phyloP scores from a whole-genome alignment of 2,329 filamentous ascomycete genomes.

The Huntiella omanensis region DNA sequence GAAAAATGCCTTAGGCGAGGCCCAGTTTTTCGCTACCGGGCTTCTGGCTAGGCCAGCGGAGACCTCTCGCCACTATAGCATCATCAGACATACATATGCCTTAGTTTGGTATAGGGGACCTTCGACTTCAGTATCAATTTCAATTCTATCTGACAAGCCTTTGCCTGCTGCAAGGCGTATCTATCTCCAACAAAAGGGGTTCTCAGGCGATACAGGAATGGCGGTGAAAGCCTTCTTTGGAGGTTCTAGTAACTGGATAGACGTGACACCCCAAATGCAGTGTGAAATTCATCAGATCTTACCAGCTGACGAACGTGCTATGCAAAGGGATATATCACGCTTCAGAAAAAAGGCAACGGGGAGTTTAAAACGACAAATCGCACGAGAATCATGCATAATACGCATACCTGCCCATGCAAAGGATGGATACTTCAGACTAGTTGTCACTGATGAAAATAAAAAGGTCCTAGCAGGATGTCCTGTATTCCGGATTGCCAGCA shows the following conservation, averaged over 20 bases:
- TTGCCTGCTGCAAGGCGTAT: slow-evolving; percentile 39
- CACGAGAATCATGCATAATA: slow-evolving; percentile 45
- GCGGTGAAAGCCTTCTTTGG: slow-evolving; percentile 43
- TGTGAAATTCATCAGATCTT: slow-evolving; percentile 30
- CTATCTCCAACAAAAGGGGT: slow-evolving; percentile 52
- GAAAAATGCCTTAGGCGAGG: slow-evolving; percentile 35
- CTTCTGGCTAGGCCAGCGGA: slow-evolving; percentile 44
- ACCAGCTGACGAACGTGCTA: slow-evolving; percentile 40
- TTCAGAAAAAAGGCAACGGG: slow-evolving; percentile 38
- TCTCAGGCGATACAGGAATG: slow-evolving; percentile 50
- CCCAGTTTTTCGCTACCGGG: slow-evolving; percentile 45
- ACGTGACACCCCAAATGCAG: slow-evolving; percentile 42
- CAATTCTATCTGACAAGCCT: slow-evolving; percentile 40
- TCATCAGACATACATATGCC: slow-evolving; percentile 46
- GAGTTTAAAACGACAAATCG: slow-evolving; percentile 25
- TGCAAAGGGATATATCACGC: slow-evolving; percentile 48
- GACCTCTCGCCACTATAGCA: slow-evolving; percentile 45
- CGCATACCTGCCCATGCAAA: slow-evolving; percentile 42
- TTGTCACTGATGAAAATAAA: slow-evolving; percentile 35
- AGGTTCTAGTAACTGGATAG: slow-evolving; percentile 40
- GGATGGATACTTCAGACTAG: slow-evolving; percentile 51
- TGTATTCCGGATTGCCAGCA: slow-evolving; percentile 49
- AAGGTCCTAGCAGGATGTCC: slow-evolving; percentile 46
- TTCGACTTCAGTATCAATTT: slow-evolving; percentile 42
- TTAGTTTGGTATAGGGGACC: slow-evolving; percentile 49